Base-by-base conservation (phyloP, 2,329 filamentous ascomycete species). In the Xylaria hypoxylon region DNA sequence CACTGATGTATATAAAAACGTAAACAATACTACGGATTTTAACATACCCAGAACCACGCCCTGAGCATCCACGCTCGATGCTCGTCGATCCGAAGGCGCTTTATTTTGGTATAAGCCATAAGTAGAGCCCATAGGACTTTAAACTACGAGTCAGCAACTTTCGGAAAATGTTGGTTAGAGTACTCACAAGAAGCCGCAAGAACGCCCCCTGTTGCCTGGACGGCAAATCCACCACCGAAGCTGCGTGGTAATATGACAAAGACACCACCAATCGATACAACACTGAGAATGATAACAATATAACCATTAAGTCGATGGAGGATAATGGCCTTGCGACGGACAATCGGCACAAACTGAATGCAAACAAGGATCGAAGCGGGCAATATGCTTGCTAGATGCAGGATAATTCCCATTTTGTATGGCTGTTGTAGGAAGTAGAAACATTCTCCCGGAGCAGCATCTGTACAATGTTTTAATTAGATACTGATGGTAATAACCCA, bases 1-100 rank as follows among this genome's bases (percentile, higher is more conserved):
- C 7, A 6, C 7, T 44, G 13, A 13, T 4, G 5, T 8, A 0
- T 13, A 15, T 8, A 51, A 22, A 31, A 13, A 19, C 11, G n/a
- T 6, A 10, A 13, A 22, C 26, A 7, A 40, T 6, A 17, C 19
- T 15, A 28, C n/a, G 10, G 8, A 26, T 40, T 8, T 47, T 3
- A 72, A 72, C 79, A 52, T 68, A 84, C 80, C 67, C 84, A 83
- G 42, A 84, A 78, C 83, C 83, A 85, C 11, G 83, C 80, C 28
- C 87, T 75, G n/a, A 90, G 70, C 87, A 90, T 90, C 87, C 87
- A 90, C 2, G 85, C 85, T 1, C 88, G 82, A 68, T 90, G 88
- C 71, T 89, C 83, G 35, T 89, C 86, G 55, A 91, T 86, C 71
- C 89, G 87, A 1, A 89, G 76, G 1, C 79, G 77, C 73, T 86